phyloP scores from a whole-genome alignment of 495 filamentous ascomycete genomes.

The Neurospora intermedia region DNA sequence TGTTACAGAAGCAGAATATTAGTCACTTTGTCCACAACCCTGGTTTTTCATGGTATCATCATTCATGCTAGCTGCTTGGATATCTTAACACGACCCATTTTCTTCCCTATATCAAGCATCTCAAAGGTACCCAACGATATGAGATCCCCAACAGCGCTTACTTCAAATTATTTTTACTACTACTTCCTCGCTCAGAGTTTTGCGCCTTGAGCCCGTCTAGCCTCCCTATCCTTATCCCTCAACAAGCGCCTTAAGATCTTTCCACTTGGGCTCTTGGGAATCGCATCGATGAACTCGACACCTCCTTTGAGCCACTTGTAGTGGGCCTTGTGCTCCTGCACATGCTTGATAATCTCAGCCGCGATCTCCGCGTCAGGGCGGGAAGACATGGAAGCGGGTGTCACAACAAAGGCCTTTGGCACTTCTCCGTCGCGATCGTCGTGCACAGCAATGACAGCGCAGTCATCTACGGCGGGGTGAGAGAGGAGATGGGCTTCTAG shows the following conservation, averaged over 20 bases:
- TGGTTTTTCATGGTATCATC: background rate
- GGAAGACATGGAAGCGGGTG: constrained; percentile 50
- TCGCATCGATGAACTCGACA: constrained; percentile 58
- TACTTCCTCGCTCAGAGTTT: constrained; percentile 23
- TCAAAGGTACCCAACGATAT: background rate
- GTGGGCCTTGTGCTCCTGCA: constrained; percentile 71
- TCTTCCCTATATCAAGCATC: background rate
- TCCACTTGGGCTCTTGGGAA: constrained; percentile 87
- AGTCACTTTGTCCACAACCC: background rate
- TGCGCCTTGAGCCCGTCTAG: constrained; percentile 49
- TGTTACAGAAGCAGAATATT: background rate
- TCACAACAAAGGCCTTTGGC: constrained; percentile 82
- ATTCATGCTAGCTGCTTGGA: background rate
- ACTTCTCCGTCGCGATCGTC: constrained; percentile 69
- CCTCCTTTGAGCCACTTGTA: constrained; percentile 89
- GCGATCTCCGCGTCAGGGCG: constrained; percentile 39
- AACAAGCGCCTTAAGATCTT: constrained; percentile 81
- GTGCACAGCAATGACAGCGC: constrained; percentile 70
- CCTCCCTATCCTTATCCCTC: constrained; percentile 68
- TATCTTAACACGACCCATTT: background rate
- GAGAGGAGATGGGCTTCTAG: constrained; percentile 81
- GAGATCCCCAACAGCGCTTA: background rate
- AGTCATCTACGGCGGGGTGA: constrained; percentile 72
- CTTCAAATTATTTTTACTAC: background rate
- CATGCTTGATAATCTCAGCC: constrained; percentile 60